Conservation (phyloP, 2,329 filamentous ascomycete species). For the Neopestalotiopsis clavispora region DNA sequence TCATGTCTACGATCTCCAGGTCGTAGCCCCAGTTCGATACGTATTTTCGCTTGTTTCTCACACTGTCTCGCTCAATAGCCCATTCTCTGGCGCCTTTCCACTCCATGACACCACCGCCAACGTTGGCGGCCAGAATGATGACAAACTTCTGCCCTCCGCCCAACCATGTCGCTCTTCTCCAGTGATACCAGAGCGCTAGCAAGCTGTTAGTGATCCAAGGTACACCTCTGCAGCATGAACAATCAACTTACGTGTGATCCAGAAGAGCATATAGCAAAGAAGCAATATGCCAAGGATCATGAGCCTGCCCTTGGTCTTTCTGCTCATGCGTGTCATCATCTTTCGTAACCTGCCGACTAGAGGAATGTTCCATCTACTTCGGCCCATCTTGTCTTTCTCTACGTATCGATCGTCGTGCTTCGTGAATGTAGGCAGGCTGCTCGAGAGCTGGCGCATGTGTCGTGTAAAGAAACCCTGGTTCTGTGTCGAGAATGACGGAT, state of each 20-base stretch:
- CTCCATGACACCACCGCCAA: slow-evolving; percentile 97
- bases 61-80: slow-evolving; percentile 96
- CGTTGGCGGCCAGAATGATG: slow-evolving; percentile 89
- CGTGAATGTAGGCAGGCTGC: slow-evolving; percentile 75
- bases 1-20: slow-evolving; percentile 96
- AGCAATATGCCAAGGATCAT: slow-evolving; percentile 65
- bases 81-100: slow-evolving; percentile 98
- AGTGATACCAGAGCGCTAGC: slow-evolving; percentile 61
- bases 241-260: slow-evolving; percentile 70
- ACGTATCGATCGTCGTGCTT: slow-evolving; percentile 54
- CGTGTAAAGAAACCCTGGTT: slow-evolving; percentile 87
- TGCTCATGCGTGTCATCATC: slow-evolving; percentile 57
- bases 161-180: slow-evolving; percentile 73
- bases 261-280: slow-evolving; percentile 68
- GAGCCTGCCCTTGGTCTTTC: slow-evolving; percentile 69
- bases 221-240: slow-evolving; percentile 9
- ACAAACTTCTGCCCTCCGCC: slow-evolving; percentile 92
- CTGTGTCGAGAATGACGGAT: slow-evolving; percentile 79
- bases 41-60: slow-evolving; percentile 94
- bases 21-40: slow-evolving; percentile 90
- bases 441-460: slow-evolving; percentile 81
- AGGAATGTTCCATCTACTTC: slow-evolving; percentile 59
- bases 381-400: slow-evolving; percentile 78
- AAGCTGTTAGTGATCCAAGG: slow-evolving; percentile 25
- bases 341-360: slow-evolving; percentile 52